Base-by-base conservation (phyloP, 148 eudicot genomes). In the Rhododendron ferrugineum region DNA sequence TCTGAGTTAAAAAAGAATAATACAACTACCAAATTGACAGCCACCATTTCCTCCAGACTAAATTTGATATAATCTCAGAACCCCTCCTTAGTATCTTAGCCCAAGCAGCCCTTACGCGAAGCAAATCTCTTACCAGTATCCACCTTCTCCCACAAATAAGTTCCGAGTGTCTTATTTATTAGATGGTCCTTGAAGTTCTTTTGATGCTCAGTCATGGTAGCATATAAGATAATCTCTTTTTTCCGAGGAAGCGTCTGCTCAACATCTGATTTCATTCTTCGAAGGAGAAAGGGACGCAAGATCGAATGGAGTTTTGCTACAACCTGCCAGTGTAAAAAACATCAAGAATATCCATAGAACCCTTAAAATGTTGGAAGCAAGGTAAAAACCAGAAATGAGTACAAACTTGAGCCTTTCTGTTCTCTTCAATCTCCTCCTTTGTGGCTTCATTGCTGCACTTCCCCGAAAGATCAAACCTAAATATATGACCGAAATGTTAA, bases 251-350 rank as follows among this genome's bases (percentile, higher is more conserved):
- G 98, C 87, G 88, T 84, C 50, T 72, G 90, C 86, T 97, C 99
- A 66, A 97, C 99, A 85, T 97, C 98, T 85, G 90, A 81, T 87
- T 95, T 97, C 98, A 95, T 86, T 90, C 99, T 93, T 75, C 99
- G 91, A 32, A 97, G 95, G 62, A 97, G 93, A 89, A 97, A 97
- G 22, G 99, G 99, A 30, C 98, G 96, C 91, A 97, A 87, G 81
- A 97, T 97, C 49, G 92, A 90, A 91, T 95, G 99, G 83, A 97
- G 96, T 88, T 97, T 97, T 76, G 94, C 93, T 83, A 97, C 98
- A 86, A 97, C 94, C 99, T 95, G 90, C 78, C 86, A 84, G 78
- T 34, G 32, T 20, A 49, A 82, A 87, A 78, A 82, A 15, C 11
- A 40, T 44, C 10, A 13, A 50, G 79, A 4, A 82, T 16, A 87